Evolutionary conservation across 306 rosid species (phyloP).

Genomic region (Ammopiptanthus mongolicus): DNA sequence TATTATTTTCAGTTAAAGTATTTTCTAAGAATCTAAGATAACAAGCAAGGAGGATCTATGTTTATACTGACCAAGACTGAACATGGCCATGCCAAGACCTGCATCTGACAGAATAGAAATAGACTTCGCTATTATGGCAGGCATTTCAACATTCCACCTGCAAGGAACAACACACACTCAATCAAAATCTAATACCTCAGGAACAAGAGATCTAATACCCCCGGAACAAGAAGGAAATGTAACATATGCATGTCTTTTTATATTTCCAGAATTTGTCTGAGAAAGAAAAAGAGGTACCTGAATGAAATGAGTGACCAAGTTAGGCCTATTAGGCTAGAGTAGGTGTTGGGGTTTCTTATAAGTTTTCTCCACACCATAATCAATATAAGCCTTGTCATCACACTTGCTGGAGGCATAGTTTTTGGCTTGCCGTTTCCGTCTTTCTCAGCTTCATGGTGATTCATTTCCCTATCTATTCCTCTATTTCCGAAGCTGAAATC

Average conservation of each 20-base stretch:
- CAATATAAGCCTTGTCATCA: constrained; percentile 90
- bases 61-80: constrained; percentile 79
- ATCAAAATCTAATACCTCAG: neutral
- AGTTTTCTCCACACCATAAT: constrained; percentile 97
- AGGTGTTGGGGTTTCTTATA: constrained; percentile 88
- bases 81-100: constrained; percentile 98
- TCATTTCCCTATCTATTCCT: constrained; percentile 36
- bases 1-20: neutral
- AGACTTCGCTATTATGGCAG: constrained; percentile 76
- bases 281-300: constrained; percentile 32
- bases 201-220: too few species aligned
- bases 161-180: neutral
- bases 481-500: constrained; percentile 74
- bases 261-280: neutral
- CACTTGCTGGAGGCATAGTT: constrained; percentile 79
- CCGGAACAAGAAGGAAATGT: neutral
- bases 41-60: neutral
- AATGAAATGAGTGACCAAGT: constrained; percentile 82
- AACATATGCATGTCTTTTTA: neutral
- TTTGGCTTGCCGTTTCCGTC: constrained; percentile 41
- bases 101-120: constrained; percentile 91
- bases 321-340: constrained; percentile 77
- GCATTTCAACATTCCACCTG: constrained; percentile 89
- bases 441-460: constrained; percentile 42
- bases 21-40: neutral